Conservation (phyloP, 2,329 filamentous ascomycete genomes). For the Amauroascus niger region DNA sequence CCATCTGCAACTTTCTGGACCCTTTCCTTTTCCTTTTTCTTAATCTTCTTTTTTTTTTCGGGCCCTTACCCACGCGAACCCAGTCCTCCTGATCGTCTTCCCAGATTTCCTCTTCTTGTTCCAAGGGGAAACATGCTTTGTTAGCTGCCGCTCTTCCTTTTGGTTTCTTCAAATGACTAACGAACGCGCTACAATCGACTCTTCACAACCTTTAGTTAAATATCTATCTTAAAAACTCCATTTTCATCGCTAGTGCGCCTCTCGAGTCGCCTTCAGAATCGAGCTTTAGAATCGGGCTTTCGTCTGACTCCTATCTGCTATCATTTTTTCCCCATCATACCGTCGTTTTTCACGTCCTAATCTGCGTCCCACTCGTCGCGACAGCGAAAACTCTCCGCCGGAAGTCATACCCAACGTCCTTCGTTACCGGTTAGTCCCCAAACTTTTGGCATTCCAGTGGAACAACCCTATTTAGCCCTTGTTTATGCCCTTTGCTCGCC, state of each 20-base stretch:
- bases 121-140: background rate
- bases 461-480: background rate
- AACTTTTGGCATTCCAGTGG: conserved; percentile 2
- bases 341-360: background rate
- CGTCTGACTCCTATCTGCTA: background rate
- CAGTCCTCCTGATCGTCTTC: background rate
- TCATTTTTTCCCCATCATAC: background rate
- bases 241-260: conserved; percentile 4
- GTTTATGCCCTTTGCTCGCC: conserved; percentile 2
- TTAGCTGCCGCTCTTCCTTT: background rate
- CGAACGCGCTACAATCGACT: background rate
- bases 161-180: conserved; percentile 6
- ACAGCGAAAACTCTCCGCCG: background rate
- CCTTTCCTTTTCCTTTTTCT: background rate
- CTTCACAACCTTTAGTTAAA: too few relatives aligned
- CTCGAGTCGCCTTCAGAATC: background rate
- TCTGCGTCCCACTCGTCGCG: background rate
- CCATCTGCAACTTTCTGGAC: background rate
- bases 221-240: background rate
- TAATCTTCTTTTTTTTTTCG: background rate
- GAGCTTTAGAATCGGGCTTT: background rate
- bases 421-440: background rate
- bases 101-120: background rate
- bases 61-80: background rate
- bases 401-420: background rate